Evolutionary conservation across 1,284 basidiomycete species (phyloP), one percentile per base, ranked within the genome.

Genomic region (Phylloboletellus chloephorus): DNA sequence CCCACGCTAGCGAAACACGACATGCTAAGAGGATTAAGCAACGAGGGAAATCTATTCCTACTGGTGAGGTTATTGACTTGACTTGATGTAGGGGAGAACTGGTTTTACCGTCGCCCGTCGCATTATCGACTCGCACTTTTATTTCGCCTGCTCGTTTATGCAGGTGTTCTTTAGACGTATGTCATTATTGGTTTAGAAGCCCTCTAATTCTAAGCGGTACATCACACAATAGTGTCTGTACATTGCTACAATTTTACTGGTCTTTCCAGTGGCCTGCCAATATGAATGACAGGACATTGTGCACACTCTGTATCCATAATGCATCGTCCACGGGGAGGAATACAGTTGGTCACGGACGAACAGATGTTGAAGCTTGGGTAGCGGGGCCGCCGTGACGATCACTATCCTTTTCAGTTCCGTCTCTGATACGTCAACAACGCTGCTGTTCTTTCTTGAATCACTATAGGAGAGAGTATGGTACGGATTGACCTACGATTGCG

Each of bases 61-160:
- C 22, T 13, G 44, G 47, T 12, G 58, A 60, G 26, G 39, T 61
- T 25, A 60, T 60, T 30, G 61, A 64, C 37, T 33, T 60, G 45
- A 64, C 57, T 28, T 64, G 45, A 57, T 16, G 15, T 26, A 31
- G 25, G n/a, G n/a, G n/a, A n/a, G 9, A 11, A 21, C 17, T 22
- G n/a, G 13, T n/a, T 32, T 23, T 30, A 7, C 32, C 25, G 4
- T 22, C 4, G n/a, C 21, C 22, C 23, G 21, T 32, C 20, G 29
- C 9, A n/a, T n/a, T 21, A 34, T 20, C n/a, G 11, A 19, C 13
- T 10, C 8, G 7, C 19, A 16, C n/a, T 43, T 19, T 25, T 24
- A 34, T 33, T 45, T 31, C 12, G 12, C 12, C 37, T 31, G 7
- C 19, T 4, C 22, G 1, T 39, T 13, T n/a, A 10, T 20, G 2